Percentiles rank a stretch among this genome's conserved stretches.
These are phyloP conservation scores for Pseudocercospora fijiensis DNA, from an alignment of 2,329 filamentous ascomycete species.

Conservation along the genomic window DNA sequence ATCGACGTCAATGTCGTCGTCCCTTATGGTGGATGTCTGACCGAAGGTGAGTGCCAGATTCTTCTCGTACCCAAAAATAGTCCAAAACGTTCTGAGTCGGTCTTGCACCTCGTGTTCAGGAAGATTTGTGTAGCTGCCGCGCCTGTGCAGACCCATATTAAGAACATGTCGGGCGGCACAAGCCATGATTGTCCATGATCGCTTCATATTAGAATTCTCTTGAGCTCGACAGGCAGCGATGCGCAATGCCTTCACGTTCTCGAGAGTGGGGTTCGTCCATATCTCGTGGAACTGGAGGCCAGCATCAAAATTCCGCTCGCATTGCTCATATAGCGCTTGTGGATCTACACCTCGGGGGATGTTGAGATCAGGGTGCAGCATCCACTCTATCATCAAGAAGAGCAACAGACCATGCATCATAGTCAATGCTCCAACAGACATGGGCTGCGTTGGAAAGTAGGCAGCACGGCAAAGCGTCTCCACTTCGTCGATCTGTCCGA, in stretches of 20 bases:
- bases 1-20: constrained; percentile 18
- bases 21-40: constrained; percentile 15
- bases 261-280: constrained; percentile 12
- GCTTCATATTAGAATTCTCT: constrained; percentile 13
- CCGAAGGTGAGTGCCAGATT: constrained; percentile 13
- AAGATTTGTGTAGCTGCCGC: neutral
- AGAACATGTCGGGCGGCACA: constrained; percentile 16
- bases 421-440: constrained; percentile 13
- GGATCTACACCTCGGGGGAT: constrained; percentile 7
- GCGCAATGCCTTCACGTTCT: constrained; percentile 14
- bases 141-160: constrained; percentile 15
- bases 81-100: constrained; percentile 13
- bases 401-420: constrained; percentile 16
- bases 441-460: constrained; percentile 17
- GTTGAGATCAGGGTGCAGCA: constrained; percentile 2
- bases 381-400: constrained; percentile 16
- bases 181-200: constrained; percentile 10
- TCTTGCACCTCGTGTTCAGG: constrained; percentile 4
- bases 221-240: constrained; percentile 12
- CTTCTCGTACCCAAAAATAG: constrained; percentile 14
- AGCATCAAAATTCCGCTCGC: constrained; percentile 16
- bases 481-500: constrained; percentile 9
- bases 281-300: constrained; percentile 15
- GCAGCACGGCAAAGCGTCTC: constrained; percentile 13
- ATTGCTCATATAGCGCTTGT: neutral